Conservation (phyloP, 345 rosid species). For the Eucalyptus erythrocorys region DNA sequence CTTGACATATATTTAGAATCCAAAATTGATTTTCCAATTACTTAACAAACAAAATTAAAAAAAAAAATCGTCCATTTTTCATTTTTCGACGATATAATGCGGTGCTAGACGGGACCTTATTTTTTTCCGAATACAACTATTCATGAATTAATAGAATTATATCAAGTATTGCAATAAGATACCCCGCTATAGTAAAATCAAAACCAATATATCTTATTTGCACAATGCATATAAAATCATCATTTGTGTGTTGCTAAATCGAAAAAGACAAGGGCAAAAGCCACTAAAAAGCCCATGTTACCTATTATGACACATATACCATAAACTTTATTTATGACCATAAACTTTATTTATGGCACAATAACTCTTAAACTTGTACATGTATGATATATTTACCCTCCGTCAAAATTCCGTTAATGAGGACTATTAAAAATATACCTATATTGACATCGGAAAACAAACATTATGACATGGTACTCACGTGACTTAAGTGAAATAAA, state of each 20-base stretch:
- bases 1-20: neutral
- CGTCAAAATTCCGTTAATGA: too few relatives aligned
- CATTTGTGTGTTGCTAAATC: neutral
- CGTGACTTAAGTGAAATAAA: neutral
- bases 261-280: too few relatives aligned
- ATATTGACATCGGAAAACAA: accelerated
- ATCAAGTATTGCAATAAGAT: neutral
- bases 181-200: neutral
- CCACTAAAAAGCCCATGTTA: too few relatives aligned
- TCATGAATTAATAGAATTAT: neutral
- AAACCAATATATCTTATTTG: neutral
- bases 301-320: neutral
- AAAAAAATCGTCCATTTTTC: neutral
- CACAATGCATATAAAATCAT: too few relatives aligned
- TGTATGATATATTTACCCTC: neutral
- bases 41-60: neutral
- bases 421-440: neutral
- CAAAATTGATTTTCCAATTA: neutral
- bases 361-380: too few relatives aligned
- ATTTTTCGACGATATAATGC: neutral
- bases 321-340: too few relatives aligned
- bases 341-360: neutral
- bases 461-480: neutral
- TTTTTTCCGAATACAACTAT: neutral
- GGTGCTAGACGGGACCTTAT: neutral